phyloP scores from a whole-genome alignment of 192 early-diverging fungal species.

The Backusella sp. region DNA sequence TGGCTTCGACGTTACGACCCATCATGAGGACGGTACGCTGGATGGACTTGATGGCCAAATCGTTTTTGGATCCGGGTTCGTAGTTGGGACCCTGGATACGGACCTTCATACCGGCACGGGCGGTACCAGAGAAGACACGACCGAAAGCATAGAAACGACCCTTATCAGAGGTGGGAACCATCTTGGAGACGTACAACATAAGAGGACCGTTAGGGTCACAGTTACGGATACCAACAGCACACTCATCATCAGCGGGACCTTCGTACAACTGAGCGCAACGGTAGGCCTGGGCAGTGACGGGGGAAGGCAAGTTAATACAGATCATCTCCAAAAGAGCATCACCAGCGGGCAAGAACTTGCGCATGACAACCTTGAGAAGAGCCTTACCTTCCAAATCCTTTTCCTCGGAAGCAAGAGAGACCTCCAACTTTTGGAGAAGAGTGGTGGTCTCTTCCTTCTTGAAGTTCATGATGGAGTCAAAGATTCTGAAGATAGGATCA shows the following conservation, averaged over 20 bases:
- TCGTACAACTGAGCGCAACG: slow-evolving; percentile 59
- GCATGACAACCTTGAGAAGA: slow-evolving; percentile 93
- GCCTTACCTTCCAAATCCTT: slow-evolving; percentile 88
- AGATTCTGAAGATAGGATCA: slow-evolving; percentile 97
- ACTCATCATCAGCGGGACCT: slow-evolving; percentile 93
- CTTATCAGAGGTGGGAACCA: slow-evolving; percentile 98
- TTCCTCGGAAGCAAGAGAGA: slow-evolving; percentile 83
- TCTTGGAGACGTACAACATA: slow-evolving; percentile 99
- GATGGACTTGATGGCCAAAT: slow-evolving; percentile 93
- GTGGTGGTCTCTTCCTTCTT: slow-evolving; percentile 84
- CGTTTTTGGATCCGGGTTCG: slow-evolving; percentile 84
- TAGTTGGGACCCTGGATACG: slow-evolving; percentile 99
- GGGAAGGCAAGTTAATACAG: slow-evolving; percentile 89
- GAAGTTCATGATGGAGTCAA: slow-evolving; percentile 94
- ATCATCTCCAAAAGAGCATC: slow-evolving; percentile 99
- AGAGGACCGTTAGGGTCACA: slow-evolving; percentile 95
- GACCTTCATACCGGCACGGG: slow-evolving; percentile 96
- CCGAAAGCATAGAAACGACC: slow-evolving; percentile 99
- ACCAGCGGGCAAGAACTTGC: slow-evolving; percentile 97
- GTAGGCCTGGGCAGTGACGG: too few relatives aligned
- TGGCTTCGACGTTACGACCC: slow-evolving; percentile 96
- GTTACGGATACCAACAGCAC: slow-evolving; percentile 80
- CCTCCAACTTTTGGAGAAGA: slow-evolving; percentile 85
- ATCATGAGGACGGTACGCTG: slow-evolving; percentile 99
- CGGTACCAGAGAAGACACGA: slow-evolving; percentile 99